These are phyloP conservation scores for Tricholoma saponaceum DNA, from an alignment of 768 basidiomycete genomes.

Conservation along the genomic window DNA sequence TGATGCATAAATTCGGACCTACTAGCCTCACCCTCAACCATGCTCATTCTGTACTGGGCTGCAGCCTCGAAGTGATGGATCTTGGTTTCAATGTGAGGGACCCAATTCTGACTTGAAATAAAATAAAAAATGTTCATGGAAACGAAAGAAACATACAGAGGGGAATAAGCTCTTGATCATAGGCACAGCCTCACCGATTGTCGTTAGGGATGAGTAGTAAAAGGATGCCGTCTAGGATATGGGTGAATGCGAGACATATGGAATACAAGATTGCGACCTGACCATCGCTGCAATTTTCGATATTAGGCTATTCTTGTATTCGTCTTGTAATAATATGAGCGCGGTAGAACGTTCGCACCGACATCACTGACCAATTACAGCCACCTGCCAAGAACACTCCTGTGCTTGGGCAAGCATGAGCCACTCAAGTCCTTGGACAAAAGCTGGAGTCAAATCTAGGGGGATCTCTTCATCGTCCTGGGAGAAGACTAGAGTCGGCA, in stretches of 20 bases:
- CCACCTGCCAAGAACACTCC: conserved; percentile 95
- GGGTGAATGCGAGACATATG: conserved; percentile 1
- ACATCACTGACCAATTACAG: conserved; percentile 62
- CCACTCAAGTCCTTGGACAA: conserved; percentile 60
- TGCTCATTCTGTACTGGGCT: conserved; percentile 81
- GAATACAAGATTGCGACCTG: conserved; percentile 7
- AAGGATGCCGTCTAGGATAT: conserved; percentile 51
- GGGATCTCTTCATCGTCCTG: conserved; percentile 52
- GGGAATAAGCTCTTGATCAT: conserved; percentile 47
- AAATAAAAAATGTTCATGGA: background rate
- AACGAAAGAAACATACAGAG: conserved; percentile 35
- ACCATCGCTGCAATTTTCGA: conserved; percentile 81
- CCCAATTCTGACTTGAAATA: conserved; percentile 55
- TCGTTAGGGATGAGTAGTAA: conserved; percentile 49
- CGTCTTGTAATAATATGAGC: conserved; percentile 33
- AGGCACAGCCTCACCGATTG: conserved; percentile 40
- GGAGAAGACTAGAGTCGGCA: conserved; percentile 48
- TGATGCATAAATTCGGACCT: conserved; percentile 37
- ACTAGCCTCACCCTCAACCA: conserved; percentile 81
- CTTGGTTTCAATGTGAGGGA: conserved; percentile 80
- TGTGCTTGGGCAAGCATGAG: conserved; percentile 94
- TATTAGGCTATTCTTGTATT: conserved; percentile 77
- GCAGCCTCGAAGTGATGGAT: conserved; percentile 83
- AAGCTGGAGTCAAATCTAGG: conserved; percentile 60
- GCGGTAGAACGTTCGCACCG: conserved; percentile 3